Percentiles rank a stretch among this genome's conserved stretches.
Conservation (phyloP, 176 grass and related monocot genomes). For the Lolium multiflorum region DNA sequence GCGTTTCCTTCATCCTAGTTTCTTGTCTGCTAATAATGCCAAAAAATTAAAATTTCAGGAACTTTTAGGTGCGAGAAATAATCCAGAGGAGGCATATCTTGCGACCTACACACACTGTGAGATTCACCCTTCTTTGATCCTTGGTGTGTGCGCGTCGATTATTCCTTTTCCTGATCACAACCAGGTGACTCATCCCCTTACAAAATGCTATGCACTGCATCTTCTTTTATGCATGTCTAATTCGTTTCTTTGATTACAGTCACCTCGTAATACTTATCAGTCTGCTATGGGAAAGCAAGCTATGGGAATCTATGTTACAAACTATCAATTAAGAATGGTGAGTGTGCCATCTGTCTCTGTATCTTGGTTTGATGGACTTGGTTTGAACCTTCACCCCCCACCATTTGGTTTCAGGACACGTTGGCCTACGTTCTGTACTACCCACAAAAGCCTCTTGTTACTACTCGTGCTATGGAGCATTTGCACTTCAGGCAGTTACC, state of each 20-base stretch:
- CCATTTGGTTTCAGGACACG: slow-evolving; percentile 73
- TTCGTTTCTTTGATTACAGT: slow-evolving; percentile 57
- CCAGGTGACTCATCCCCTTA: slow-evolving; percentile 66
- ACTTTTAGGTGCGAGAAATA: slow-evolving; percentile 69
- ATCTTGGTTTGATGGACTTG: slow-evolving; percentile 38
- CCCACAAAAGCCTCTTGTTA: slow-evolving; percentile 97
- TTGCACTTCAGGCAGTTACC: slow-evolving; percentile 97
- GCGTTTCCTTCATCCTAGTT: slow-evolving; percentile 32
- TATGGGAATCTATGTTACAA: slow-evolving; percentile 99
- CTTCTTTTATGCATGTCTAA: slow-evolving; percentile 34
- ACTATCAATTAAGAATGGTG: slow-evolving; percentile 98
- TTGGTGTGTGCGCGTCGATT: slow-evolving; percentile 98
- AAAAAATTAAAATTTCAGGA: slow-evolving; percentile 68
- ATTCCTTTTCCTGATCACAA: slow-evolving; percentile 99
- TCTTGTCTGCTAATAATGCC: slow-evolving; percentile 35
- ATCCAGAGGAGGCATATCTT: slow-evolving; percentile 78
- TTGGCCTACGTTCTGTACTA: slow-evolving; percentile 98
- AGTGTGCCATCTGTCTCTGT: slow-evolving; percentile 40
- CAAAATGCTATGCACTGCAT: slow-evolving; percentile 10
- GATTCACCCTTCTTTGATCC: slow-evolving; percentile 95
- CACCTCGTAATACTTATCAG: slow-evolving; percentile 99
- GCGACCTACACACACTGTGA: slow-evolving; percentile 96
- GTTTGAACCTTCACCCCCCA: slow-evolving; percentile 31
- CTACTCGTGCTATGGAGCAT: slow-evolving; percentile 99
- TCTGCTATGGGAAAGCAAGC: slow-evolving; percentile 99